Base-by-base conservation (phyloP, 345 rosid genomes). In the Acer negundo region DNA sequence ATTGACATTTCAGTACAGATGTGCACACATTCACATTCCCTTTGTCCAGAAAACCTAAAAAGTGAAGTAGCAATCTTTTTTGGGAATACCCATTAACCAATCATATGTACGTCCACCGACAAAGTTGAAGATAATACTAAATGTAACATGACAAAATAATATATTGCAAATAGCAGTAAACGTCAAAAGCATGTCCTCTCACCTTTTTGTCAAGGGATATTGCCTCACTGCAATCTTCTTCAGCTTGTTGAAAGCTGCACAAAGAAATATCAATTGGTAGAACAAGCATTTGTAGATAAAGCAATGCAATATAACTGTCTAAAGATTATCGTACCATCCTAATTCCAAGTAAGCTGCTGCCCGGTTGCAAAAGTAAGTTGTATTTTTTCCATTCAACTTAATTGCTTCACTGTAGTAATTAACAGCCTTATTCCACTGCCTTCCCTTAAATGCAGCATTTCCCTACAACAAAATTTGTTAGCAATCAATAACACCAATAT, bases 291-390 rank as follows among this genome's bases (percentile, higher is more conserved):
- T 61, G 31, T 40, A 28, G 1, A 9, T 19, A 70, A 38, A 67
- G 22, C 15, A 80, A 71, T 72, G 62, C 11, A 55, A 64, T 71
- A 71, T 64, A 80, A 55, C 24, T 15, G 15, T 44, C 59, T 64
- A 71, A 58, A 28, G 71, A 72, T 47, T 5, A 51, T 12, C 66
- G 59, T 77, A 95, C 99, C 98, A 86, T 85, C 85, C 84, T 81
- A 95, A 85, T 85, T 92, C 90, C 78, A 95, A 86, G 85, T 83
- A 91, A 35, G 98, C 99, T 64, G 98, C 98, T 76, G 98, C 98
- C 69, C 97, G 83, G 78, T 93, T 95, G 87, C 88, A 80, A 84
- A 84, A 91, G 78, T 85, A 93, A 62, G 98, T 92, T 62, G 96
- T 91, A 84, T 81, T 92, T 44, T 77, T 78, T 80, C 82, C 90